A percentile compares a stretch with the other conserved stretches of the same genome.
Evolutionary conservation across 208 protist species (phyloP).

Genomic region (Trichomonas vaginalis): DNA sequence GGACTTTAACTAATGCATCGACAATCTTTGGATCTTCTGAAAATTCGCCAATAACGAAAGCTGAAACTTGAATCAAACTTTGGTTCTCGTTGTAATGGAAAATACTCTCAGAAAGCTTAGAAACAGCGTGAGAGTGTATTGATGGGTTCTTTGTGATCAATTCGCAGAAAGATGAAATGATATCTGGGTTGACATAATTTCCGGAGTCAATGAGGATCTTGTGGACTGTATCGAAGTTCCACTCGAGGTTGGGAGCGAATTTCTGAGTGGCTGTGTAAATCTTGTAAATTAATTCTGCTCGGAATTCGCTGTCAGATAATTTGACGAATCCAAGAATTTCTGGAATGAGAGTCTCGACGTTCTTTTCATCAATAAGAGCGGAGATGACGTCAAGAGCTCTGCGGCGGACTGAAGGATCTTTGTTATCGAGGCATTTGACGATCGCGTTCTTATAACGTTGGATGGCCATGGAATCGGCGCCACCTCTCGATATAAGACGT

Average conservation of each 20-base stretch:
- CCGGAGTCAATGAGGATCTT: not conserved
- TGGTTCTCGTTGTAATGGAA: not conserved
- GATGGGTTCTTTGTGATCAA: not conserved
- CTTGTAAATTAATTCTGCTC: not conserved
- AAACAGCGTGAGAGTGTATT: not conserved
- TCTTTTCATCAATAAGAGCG: not conserved
- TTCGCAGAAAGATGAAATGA: not conserved
- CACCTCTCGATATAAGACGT: not conserved
- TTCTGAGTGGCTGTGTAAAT: not conserved
- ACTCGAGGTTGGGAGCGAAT: not conserved
- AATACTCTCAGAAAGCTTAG: not conserved
- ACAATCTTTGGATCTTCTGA: not conserved
- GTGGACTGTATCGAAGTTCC: constrained; percentile 4
- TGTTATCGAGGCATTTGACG: not conserved
- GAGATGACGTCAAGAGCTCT: not conserved
- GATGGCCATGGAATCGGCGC: not conserved
- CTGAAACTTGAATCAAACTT: not conserved
- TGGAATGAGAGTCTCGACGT: not conserved
- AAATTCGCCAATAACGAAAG: constrained; percentile 4
- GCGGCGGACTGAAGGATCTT: not conserved
- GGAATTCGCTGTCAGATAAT: not conserved
- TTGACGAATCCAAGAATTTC: constrained; percentile 8
- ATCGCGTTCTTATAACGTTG: not conserved
- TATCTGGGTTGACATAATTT: not conserved
- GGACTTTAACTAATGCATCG: not conserved